Base-by-base conservation (phyloP, 306 rosid species). In the Lathyrus aphaca region DNA sequence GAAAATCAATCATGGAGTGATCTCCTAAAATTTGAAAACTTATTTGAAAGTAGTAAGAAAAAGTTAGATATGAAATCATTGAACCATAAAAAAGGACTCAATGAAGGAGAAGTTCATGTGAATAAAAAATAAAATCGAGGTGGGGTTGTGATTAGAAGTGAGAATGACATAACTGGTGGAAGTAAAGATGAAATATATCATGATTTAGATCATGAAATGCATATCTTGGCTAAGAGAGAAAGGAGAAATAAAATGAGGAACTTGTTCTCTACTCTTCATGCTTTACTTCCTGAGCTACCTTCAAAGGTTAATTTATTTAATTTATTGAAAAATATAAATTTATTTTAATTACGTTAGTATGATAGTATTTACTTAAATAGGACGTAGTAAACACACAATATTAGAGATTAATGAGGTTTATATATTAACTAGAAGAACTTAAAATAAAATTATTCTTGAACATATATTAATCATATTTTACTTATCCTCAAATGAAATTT, bases 241-340 rank as follows among this genome's bases (percentile, higher is more conserved):
- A 85, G 96, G 77, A 85, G 96, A 79, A 92, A 85, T 82, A 92
- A 85, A 88, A 88, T 92, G 93, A 83, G 79, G 72, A 82, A 71
- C 75, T 83, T 30, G 35, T 30, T 30, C 35, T 30, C 35, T 30
- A 30, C 6, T 1, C 35, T 30, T 30, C 35, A 30, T 30, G 35
- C 35, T 30, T 30, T 30, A 7, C 35, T 30, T 30, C 35, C 35
- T 30, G 35, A 30, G 5, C 35, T 30, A 30, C 35, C 6, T 30
- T 30, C 35, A 30, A 30, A 30, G 35, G 7, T n/a, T n/a, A 23
- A 2, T 23, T 23, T 3, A 23, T 23, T 23, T 23, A 1, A 1
- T 23, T 23, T 23, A 23, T 23, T 23, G 25, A 23, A 23, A 23
- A 23, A 25, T 3, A 25, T 25, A 25, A 3, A 3, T 3, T 25